Base-by-base conservation (phyloP, 768 basidiomycete species). In the Leccinum variicolor region DNA sequence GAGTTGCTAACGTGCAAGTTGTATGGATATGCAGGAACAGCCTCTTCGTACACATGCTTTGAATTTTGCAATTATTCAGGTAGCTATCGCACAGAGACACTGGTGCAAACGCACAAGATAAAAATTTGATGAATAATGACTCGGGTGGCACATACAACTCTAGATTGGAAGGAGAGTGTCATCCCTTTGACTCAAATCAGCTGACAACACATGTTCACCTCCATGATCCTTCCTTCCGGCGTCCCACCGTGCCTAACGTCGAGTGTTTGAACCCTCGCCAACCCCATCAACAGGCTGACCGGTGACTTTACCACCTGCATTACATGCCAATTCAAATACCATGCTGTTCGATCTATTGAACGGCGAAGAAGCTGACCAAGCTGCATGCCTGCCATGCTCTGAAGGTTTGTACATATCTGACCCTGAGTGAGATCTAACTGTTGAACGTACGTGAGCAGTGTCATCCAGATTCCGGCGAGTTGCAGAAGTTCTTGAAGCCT, bases 251-350 rank as follows among this genome's bases (percentile, higher is more conserved):
- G 41, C 11, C 41, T 19, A 43, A 11, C 41, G n/a, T 43, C 36
- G 11, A 43, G 41, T 19, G 10, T 43, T 8, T n/a, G 19, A 19
- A 43, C 19, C 41, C 41, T 19, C 23, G 23, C 25, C 23, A 47
- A 25, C 45, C 21, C n/a, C 10, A 43, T 43, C 41, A 41, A 19
- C 53, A 60, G 57, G 61, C 48, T 59, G 60, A n/a, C 9, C 11
- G 21, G 23, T 23, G 19, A n/a, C 39, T 10, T 41, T 26, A 51
- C 51, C 45, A 45, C 9, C 34, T 46, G 34, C 14, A 15, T 47
- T 47, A 4, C 19, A 43, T 47, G 46, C 62, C 60, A 59, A 65
- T 62, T 68, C 48, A 55, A 67, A 54, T 56, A 46, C 11, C 43
- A 52, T 25, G 39, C 31, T 39, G 39, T 62, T 43, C 34, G 29